phyloP scores from a whole-genome alignment of 768 basidiomycete genomes.

The Gloeopeniophorella convolvens region DNA sequence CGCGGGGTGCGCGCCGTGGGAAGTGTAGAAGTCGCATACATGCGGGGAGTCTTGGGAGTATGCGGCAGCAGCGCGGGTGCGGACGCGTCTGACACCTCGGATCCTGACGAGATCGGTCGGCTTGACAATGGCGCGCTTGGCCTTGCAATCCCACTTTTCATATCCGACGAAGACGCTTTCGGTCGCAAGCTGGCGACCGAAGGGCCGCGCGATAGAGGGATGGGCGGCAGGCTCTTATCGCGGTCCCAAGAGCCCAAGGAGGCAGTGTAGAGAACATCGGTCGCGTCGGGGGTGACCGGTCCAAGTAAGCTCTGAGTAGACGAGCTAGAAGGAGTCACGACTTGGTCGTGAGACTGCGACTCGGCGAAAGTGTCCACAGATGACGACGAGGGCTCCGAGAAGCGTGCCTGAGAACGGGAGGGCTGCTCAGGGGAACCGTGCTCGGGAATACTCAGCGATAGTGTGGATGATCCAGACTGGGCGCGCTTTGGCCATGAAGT shows the following conservation, averaged over 20 bases:
- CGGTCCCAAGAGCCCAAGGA: constrained; percentile 7
- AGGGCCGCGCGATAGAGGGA: constrained; percentile 16
- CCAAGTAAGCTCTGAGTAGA: constrained; percentile 16
- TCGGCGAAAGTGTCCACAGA: constrained; percentile 2
- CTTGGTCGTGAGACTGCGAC: constrained; percentile 10
- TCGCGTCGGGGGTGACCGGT: constrained; percentile 16
- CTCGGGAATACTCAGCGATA: constrained; percentile 14
- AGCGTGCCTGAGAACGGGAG: neutral
- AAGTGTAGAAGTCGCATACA: constrained; percentile 1
- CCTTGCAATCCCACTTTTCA: neutral
- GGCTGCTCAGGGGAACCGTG: neutral
- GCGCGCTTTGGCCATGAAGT: constrained; percentile 15
- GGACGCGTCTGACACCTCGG: constrained; percentile 5
- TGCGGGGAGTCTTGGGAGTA: constrained; percentile 1
- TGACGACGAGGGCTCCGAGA: constrained; percentile 15
- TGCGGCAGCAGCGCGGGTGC: neutral
- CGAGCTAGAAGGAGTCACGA: constrained; percentile 14
- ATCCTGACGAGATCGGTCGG: constrained; percentile 12
- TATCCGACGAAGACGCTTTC: neutral
- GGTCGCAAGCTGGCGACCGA: constrained; percentile 5
- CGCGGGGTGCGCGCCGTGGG: constrained; percentile 15
- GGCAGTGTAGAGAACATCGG: neutral
- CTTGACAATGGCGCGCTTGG: neutral
- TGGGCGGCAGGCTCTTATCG: constrained; percentile 19
- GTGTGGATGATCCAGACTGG: neutral